phyloP scores from a whole-genome alignment of 257 asterid species.

The Solanum pinnatisectum region DNA sequence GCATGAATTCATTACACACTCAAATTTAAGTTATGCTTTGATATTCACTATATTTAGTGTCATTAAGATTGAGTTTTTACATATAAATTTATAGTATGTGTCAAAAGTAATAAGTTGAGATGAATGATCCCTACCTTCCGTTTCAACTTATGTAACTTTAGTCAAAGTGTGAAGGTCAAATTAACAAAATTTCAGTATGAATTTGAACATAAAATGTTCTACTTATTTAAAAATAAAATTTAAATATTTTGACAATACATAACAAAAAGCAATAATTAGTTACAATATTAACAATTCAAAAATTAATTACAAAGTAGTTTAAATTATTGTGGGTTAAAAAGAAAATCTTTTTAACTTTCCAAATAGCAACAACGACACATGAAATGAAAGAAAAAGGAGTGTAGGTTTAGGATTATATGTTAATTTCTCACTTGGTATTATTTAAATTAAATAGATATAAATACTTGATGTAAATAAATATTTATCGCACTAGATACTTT shows the following conservation, averaged over 20 bases:
- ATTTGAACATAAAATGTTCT: not conserved
- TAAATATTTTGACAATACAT: not conserved
- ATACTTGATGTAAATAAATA: rapidly evolving
- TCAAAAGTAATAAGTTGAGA: not conserved
- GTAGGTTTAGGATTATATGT: not conserved
- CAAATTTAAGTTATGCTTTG: not conserved
- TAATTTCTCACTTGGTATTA: no score
- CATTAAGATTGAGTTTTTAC: not conserved
- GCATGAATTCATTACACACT: not conserved
- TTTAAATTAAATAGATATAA: not conserved
- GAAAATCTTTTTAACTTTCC: no score
- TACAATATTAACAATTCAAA: no score
- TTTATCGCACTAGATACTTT: not conserved
- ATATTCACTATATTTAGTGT: not conserved
- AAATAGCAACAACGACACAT: not conserved
- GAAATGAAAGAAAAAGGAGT: no score
- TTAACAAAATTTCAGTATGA: not conserved
- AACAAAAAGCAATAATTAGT: not conserved
- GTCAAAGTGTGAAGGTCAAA: not conserved
- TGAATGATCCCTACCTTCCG: not conserved
- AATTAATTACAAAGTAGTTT: no score
- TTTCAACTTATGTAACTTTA: not conserved
- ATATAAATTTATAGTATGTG: not conserved
- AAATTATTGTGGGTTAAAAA: not conserved
- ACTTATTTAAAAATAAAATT: not conserved